Base-by-base conservation (phyloP, 306 rosid species). In the Calophaca sinica region DNA sequence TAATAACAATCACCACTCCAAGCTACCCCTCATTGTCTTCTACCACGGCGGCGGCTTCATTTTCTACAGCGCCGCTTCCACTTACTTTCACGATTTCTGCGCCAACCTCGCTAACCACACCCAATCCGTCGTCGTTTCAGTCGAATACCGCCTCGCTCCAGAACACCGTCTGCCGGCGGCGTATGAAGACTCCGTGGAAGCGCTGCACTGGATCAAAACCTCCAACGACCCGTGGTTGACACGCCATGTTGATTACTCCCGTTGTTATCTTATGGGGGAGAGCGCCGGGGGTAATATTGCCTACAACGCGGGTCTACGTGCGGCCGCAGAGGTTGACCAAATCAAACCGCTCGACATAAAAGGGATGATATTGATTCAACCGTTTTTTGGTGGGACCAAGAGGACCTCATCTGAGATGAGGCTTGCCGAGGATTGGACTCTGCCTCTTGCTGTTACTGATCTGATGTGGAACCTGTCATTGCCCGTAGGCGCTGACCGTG, bases 31-130 rank as follows among this genome's bases (percentile, higher is more conserved):
- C 69, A 59, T 82, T 0, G 62, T 87, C 7, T 82, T 62, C 80
- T 89, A 12, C 83, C 94, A 87, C 4, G 94, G 88, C 0, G 91
- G 94, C 7, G 88, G 90, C 45, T 89, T 89, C 78, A 51, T 87
- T 5, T 5, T 74, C 26, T 50, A 46, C 52, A 55, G 79, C 15
- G 80, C 91, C 41, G 53, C 78, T 76, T 83, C 89, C 20, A 51
- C 87, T 36, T 36, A 63, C 20, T 72, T 72, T 57, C 91, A 87
- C 12, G 35, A 74, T 4, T 77, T 74, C 80, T 81, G 84, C 65
- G 51, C 14, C 14, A 73, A 20, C 76, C 2, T 87, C 13, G 78
- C 81, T 8, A 7, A 70, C 11, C 0, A 46, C 9, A 57, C 87
- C 33, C 62, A 63, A 9, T 79, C 84, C 29, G 55, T 89, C 74